phyloP scores from a whole-genome alignment of 306 rosid species.

The Castanopsis chinensis region DNA sequence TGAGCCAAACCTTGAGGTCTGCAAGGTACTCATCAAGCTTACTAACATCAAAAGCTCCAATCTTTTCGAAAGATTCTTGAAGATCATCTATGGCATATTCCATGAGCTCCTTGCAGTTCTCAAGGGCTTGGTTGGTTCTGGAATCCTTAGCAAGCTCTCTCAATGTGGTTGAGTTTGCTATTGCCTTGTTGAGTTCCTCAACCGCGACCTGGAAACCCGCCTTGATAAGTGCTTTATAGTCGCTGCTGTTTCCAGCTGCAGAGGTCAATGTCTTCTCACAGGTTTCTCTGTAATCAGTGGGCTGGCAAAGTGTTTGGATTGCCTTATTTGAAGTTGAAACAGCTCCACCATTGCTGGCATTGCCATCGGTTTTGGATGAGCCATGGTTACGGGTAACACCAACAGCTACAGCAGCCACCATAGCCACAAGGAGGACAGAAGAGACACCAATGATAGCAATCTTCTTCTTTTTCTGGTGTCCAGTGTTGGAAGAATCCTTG shows the following conservation, averaged over 20 bases:
- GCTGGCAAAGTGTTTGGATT: conserved; percentile 42
- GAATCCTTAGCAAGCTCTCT: conserved; percentile 43
- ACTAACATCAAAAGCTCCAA: conserved; percentile 37
- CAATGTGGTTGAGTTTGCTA: conserved; percentile 33
- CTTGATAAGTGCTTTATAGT: conserved; percentile 49
- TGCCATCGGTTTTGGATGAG: neutral
- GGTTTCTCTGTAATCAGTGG: conserved; percentile 53
- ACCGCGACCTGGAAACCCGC: conserved; percentile 33
- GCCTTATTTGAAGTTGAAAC: conserved; percentile 23
- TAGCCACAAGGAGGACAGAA: conserved; percentile 41
- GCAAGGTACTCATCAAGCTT: conserved; percentile 35
- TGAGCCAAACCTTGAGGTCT: conserved; percentile 67
- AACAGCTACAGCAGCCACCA: conserved; percentile 55
- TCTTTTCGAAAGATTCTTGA: conserved; percentile 14
- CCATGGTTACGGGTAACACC: conserved; percentile 23
- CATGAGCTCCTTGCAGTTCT: conserved; percentile 57
- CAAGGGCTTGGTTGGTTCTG: conserved; percentile 45
- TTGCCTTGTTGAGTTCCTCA: conserved; percentile 17
- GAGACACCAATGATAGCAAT: conserved; percentile 41
- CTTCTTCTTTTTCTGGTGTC: conserved; percentile 33
- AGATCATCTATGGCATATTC: conserved; percentile 54
- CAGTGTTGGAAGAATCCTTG: conserved; percentile 1
- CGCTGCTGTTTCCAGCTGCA: conserved; percentile 16
- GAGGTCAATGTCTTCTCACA: conserved; percentile 36
- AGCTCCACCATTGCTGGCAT: neutral